These are phyloP conservation scores for Dentipellis fragilis DNA, from an alignment of 768 basidiomycete species.

Conservation along the genomic window DNA sequence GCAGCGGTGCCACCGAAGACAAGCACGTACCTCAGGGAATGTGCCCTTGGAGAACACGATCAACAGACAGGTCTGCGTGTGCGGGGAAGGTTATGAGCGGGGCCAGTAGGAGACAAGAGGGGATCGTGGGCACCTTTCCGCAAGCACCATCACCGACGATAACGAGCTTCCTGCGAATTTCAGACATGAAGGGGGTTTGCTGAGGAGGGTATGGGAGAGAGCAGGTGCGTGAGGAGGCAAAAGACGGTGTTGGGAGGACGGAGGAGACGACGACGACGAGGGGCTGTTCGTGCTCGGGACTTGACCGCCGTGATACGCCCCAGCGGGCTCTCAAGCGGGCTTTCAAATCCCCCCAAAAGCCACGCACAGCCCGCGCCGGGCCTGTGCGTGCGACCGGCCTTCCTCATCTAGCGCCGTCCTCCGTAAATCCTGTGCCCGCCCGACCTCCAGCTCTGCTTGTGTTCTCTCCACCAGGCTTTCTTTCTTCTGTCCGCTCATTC, in stretches of 20 bases:
- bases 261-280: background rate
- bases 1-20: background rate
- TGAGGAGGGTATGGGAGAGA: conserved; percentile 4
- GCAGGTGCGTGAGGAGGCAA: background rate
- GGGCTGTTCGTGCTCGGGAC: conserved; percentile 8
- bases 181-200: conserved; percentile 53
- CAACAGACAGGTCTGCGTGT: conserved; percentile 35
- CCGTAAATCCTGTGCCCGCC: background rate
- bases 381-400: conserved; percentile 13
- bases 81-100: background rate
- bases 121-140: conserved; percentile 56
- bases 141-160: conserved; percentile 99
- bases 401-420: background rate
- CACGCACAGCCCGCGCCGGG: background rate
- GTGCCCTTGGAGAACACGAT: conserved; percentile 96
- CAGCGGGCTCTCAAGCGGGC: conserved; percentile 14
- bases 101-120: background rate
- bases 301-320: background rate
- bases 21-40: conserved; percentile 73
- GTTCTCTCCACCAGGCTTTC: no score
- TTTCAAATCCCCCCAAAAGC: conserved; percentile 5
- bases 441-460: no score
- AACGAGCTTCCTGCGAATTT: conserved; percentile 97
- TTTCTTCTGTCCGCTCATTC: no score
- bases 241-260: background rate